Evolutionary conservation across 192 early-diverging fungal species (phyloP).

Genomic region (Linnemannia elongata): DNA sequence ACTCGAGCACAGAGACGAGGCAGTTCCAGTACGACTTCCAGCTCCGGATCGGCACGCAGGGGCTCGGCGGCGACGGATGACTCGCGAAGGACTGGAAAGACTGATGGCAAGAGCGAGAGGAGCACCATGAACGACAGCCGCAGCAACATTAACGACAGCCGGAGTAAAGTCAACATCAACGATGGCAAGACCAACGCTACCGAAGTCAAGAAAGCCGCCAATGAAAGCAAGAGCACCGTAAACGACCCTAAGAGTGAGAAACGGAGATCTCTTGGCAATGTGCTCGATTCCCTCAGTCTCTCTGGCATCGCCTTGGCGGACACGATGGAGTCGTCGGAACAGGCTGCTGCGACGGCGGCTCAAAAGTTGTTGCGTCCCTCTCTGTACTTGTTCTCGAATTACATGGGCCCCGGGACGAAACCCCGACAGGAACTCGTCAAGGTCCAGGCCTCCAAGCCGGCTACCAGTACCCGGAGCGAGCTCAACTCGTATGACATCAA

Average conservation of each 20-base stretch:
- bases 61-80: background rate
- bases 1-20: background rate
- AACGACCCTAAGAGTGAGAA: slow-evolving; percentile 18
- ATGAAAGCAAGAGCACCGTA: background rate
- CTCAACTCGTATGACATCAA: slow-evolving; percentile 12
- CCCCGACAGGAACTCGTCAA: slow-evolving; percentile 34
- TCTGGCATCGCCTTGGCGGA: background rate
- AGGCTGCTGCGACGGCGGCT: background rate
- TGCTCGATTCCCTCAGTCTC: background rate
- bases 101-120: slow-evolving; percentile 21
- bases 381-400: slow-evolving; percentile 27
- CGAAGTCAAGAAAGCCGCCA: background rate
- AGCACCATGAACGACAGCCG: background rate
- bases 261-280: slow-evolving; percentile 25
- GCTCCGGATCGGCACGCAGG: slow-evolving; percentile 10
- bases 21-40: slow-evolving; percentile 10
- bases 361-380: slow-evolving; percentile 13
- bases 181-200: background rate
- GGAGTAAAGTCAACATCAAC: background rate
- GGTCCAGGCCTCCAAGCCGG: slow-evolving; percentile 15
- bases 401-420: background rate
- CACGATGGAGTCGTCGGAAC: background rate
- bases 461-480: background rate
- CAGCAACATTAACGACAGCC: background rate
- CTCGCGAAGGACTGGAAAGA: background rate